Evolutionary conservation across 2,329 filamentous ascomycete genomes (phyloP), one percentile per base, ranked within the genome.

Genomic region (Aspergillus novoparasiticus): DNA sequence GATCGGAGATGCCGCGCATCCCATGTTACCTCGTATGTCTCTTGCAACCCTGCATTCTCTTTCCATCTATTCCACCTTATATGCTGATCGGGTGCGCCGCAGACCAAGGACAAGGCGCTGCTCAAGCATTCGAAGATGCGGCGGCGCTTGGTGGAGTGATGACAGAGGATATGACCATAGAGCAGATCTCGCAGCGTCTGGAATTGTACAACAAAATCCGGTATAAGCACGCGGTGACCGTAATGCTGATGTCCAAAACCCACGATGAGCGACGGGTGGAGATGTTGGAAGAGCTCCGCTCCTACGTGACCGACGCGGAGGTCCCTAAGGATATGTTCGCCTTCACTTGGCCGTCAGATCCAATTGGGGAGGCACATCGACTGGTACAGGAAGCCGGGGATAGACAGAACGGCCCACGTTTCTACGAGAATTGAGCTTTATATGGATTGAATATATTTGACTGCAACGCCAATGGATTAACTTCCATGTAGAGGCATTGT

Each of bases 1-100:
- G 0, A 57, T 70, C 16, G 69, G 69, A 1, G 69, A 71, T 64
- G 68, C 69, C 6, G 39, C 39, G 19, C 39, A 41, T 41, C 39
- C 39, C 19, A 41, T 41, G 39, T 10, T 41, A n/a, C 39, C 39
- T 41, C 39, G 39, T n/a, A 41, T 19, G 39, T 41, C 16, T n/a
- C 8, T 41, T 41, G n/a, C 16, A 4, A 9, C 6, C 19, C 4
- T 41, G 39, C 6, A n/a, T 19, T 41, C 12, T 36, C 2, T 36
- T 36, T 14, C 34, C 14, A 19, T 41, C 6, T n/a, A 6, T 14
- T 41, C 19, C 19, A 19, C 8, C 16, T n/a, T 41, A 8, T 9
- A n/a, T 41, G 16, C 39, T n/a, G 8, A 41, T 41, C 1, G 16
- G 3, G 19, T 41, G 8, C 19, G 9, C 39, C 16, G 8, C 39